These are phyloP conservation scores for Smittium culicis DNA, from an alignment of 371 early-diverging fungal species.

Conservation along the genomic window DNA sequence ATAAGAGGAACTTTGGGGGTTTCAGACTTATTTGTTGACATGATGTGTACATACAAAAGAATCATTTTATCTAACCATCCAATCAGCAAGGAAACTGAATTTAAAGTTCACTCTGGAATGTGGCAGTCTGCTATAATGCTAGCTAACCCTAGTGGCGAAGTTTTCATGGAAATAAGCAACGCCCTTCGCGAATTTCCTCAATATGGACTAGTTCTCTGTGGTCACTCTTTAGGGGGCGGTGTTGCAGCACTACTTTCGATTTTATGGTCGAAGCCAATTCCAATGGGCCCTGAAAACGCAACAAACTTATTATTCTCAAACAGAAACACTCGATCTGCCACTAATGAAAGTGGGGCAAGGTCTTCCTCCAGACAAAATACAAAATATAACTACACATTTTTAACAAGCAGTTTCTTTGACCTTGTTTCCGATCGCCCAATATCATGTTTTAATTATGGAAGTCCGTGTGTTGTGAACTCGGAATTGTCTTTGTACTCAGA, in stretches of 20 bases:
- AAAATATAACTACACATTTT: slow-evolving; percentile 37
- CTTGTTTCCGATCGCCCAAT: slow-evolving; percentile 56
- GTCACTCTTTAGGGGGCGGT: slow-evolving; percentile 70
- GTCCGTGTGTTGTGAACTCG: slow-evolving; percentile 53
- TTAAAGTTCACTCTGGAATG: slow-evolving; percentile 62
- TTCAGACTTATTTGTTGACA: slow-evolving; percentile 71
- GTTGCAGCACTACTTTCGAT: slow-evolving; percentile 53
- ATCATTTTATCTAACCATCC: slow-evolving; percentile 36
- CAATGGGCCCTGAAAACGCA: background rate
- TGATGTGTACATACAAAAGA: slow-evolving; percentile 64
- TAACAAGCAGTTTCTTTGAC: slow-evolving; percentile 44
- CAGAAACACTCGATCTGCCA: too few relatives aligned
- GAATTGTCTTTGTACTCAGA: slow-evolving; percentile 50
- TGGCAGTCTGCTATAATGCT: slow-evolving; percentile 53
- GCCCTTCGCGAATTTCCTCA: slow-evolving; percentile 47
- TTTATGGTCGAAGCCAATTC: slow-evolving; percentile 47
- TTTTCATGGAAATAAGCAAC: slow-evolving; percentile 45
- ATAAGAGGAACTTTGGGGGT: slow-evolving; percentile 83
- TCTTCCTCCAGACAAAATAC: too few relatives aligned
- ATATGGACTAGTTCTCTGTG: slow-evolving; percentile 63
- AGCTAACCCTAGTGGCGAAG: slow-evolving; percentile 45
- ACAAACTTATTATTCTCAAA: too few relatives aligned
- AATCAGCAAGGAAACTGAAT: slow-evolving; percentile 17
- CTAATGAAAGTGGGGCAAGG: too few relatives aligned
- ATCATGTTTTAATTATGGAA: slow-evolving; percentile 61